Evolutionary conservation across 2,329 filamentous ascomycete genomes (phyloP), one percentile per base, ranked within the genome.

Genomic region (Aspergillus aculeatus): DNA sequence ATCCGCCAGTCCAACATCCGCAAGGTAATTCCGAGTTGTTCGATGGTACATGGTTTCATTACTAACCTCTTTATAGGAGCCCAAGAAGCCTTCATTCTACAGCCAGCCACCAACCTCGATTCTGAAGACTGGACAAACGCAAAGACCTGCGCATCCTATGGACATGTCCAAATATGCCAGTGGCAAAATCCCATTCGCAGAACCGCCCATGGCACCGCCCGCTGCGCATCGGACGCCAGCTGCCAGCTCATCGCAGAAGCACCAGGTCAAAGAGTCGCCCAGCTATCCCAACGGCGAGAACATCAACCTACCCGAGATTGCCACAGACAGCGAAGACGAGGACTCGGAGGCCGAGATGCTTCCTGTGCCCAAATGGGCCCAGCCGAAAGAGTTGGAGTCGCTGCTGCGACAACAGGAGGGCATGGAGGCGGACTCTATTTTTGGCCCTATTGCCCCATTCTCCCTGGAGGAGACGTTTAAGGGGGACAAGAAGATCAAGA

Each of bases 391-490:
- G 64, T 84, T 99, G 50, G 86, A 89, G 19, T 82, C 85, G 56
- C 85, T 91, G 57, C 84, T 99, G 26, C 84, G 89, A 60, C 83
- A 86, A 53, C 96, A 99, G 73, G 93, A 99, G 75, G 85, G 87
- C 10, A 84, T 73, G 64, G 76, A 76, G 56, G 73, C 95, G 66
- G 92, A 99, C 69, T 91, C 92, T 0, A 90, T 99, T 56, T 99
- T 99, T 71, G 95, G 95, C 0, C 90, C 91, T 0, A 92, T 96
- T 24, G 88, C 85, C 11, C 91, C 92, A 12, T 82, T 99, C 65
- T 91, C 92, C 70, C 95, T 99, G 89, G 96, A 99, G 70, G 93
- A 98, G 73, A 92, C 97, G 32, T 99, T 99, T 78, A 89, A 84
- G 76, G 91, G 92, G 75, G 93, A 90, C 76, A 92, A 92, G 75